A percentile compares a stretch with the other conserved stretches of the same genome.
Evolutionary conservation across 352 stramenopile species (phyloP).

Genomic region (Elongisporangium undulatum): DNA sequence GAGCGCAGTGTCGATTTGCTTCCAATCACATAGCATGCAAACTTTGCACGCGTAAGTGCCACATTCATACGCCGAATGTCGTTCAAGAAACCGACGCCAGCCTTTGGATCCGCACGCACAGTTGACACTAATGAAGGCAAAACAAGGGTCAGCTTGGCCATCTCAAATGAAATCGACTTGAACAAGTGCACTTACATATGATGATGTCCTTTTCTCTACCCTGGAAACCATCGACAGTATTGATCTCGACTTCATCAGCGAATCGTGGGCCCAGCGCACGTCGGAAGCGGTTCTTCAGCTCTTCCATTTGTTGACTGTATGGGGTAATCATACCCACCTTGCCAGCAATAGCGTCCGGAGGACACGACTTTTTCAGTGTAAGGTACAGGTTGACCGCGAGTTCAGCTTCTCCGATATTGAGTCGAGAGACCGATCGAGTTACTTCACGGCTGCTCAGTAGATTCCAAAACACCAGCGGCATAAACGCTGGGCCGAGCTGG

Average conservation of each 20-base stretch:
- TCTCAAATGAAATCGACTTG: neutral
- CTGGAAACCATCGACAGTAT: slow-evolving; percentile 91
- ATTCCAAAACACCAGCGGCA: slow-evolving; percentile 86
- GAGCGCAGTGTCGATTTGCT: slow-evolving; percentile 76
- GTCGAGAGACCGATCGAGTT: slow-evolving; percentile 70
- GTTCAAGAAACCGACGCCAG: slow-evolving; percentile 85
- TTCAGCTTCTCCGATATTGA: slow-evolving; percentile 80
- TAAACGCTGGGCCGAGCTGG: slow-evolving; percentile 63
- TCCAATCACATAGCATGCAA: slow-evolving; percentile 85
- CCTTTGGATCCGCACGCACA: slow-evolving; percentile 74
- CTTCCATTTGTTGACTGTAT: slow-evolving; percentile 90
- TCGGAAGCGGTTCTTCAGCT: slow-evolving; percentile 58
- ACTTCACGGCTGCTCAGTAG: slow-evolving; percentile 73
- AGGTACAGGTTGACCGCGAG: slow-evolving; percentile 86
- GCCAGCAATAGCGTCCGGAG: slow-evolving; percentile 62
- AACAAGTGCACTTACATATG: slow-evolving; percentile 55
- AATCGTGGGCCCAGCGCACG: slow-evolving; percentile 58
- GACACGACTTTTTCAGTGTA: slow-evolving; percentile 81
- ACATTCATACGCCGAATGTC: slow-evolving; percentile 90
- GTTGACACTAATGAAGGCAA: slow-evolving; percentile 61
- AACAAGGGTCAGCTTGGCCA: neutral
- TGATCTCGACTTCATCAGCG: slow-evolving; percentile 88
- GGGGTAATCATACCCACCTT: slow-evolving; percentile 89
- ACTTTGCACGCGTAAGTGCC: slow-evolving; percentile 83
- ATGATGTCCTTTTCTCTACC: slow-evolving; percentile 91